phyloP scores from a whole-genome alignment of 805 yeast genomes.

The Candida awuae region DNA sequence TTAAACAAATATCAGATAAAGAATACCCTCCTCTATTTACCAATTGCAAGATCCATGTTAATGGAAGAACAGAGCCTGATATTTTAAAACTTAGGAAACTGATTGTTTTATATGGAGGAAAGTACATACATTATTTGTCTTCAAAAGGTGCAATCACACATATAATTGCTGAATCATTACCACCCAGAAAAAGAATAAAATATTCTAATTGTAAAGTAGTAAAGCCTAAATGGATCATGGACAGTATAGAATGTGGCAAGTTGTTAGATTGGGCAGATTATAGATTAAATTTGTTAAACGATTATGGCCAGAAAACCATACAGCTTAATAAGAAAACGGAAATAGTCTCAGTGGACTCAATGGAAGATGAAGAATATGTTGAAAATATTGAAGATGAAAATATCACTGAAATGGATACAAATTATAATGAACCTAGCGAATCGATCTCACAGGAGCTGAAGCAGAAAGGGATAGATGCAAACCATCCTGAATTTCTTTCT shows the following conservation, averaged over 20 bases:
- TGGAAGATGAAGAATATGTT: conserved; percentile 8
- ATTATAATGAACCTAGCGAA: conserved; percentile 4
- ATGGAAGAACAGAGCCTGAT: conserved; percentile 85
- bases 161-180: conserved; percentile 68
- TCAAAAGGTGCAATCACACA: conserved; percentile 77
- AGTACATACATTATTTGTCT: conserved; percentile 55
- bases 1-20: conserved; percentile 27
- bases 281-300: conserved; percentile 32
- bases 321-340: conserved; percentile 15
- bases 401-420: conserved; percentile 7
- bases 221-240: conserved; percentile 72
- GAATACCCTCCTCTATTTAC: conserved; percentile 41
- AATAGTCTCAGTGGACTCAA: not conserved
- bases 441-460: conserved; percentile 8
- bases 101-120: conserved; percentile 75
- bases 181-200: conserved; percentile 65
- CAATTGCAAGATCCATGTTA: conserved; percentile 66
- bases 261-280: conserved; percentile 68
- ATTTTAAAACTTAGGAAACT: conserved; percentile 60
- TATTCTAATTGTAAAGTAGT: conserved; percentile 68
- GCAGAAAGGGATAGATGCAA: conserved; percentile 41
- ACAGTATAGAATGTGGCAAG: conserved; percentile 42
- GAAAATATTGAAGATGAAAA: conserved; percentile 11
- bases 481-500: conserved; percentile 65
- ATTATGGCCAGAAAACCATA: conserved; percentile 47